Conservation (phyloP, 2,329 filamentous ascomycete genomes). For the Monilinia fructicola region DNA sequence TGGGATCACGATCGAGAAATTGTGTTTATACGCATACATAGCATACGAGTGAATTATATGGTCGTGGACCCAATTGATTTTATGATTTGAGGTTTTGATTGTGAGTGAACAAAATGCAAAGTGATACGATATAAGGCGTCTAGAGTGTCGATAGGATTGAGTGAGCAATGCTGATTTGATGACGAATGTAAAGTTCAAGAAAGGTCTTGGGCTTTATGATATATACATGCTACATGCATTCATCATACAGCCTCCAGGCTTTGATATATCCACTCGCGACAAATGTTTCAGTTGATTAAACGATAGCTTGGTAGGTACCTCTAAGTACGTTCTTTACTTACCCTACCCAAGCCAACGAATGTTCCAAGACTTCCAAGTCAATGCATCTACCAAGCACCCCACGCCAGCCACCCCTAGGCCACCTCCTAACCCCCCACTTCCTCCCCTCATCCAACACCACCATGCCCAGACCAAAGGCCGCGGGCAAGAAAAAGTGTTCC, state of each 20-base stretch:
- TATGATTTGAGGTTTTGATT: not conserved
- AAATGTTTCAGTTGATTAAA: too few relatives aligned
- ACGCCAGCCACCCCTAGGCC: slow-evolving; percentile 57
- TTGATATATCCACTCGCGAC: too few relatives aligned
- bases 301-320: too few relatives aligned
- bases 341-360: too few relatives aligned
- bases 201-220: too few relatives aligned
- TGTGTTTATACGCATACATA: slow-evolving; percentile 18
- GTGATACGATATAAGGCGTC: not conserved
- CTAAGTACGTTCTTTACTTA: too few relatives aligned
- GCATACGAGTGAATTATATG: slow-evolving; percentile 16
- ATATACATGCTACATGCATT: too few relatives aligned
- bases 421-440: slow-evolving; percentile 60
- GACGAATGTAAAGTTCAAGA: too few relatives aligned
- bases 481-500: slow-evolving; percentile 73
- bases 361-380: too few relatives aligned
- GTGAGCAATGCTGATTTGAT: too few relatives aligned
- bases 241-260: too few relatives aligned
- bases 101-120: not conserved
- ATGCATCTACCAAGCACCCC: slow-evolving; percentile 58
- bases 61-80: slow-evolving; percentile 4
- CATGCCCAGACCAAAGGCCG: slow-evolving; percentile 65
- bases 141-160: not conserved
- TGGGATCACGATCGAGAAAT: slow-evolving; percentile 9
- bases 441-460: slow-evolving; percentile 64